A percentile compares a stretch with the other conserved stretches of the same genome.
Evolutionary conservation across 169 alveolate species (phyloP).

Genomic region (Ichthyophthirius multifiliis): DNA sequence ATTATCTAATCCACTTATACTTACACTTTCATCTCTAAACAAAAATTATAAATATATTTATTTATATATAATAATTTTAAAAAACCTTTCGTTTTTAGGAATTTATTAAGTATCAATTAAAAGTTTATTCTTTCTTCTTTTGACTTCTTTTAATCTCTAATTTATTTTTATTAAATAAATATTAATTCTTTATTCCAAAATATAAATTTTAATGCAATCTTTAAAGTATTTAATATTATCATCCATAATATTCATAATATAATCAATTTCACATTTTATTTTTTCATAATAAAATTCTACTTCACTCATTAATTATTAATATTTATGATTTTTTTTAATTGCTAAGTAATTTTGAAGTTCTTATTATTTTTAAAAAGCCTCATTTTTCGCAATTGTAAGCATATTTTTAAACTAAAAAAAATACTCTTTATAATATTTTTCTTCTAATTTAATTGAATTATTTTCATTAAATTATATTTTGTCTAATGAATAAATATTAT

Average conservation of each 20-base stretch:
- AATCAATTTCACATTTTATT: neutral
- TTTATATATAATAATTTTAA: neutral
- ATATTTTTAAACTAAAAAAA: neutral
- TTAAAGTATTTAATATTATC: neutral
- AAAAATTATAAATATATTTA: neutral
- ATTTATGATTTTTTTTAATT: neutral
- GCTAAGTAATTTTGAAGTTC: neutral
- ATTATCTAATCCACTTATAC: neutral
- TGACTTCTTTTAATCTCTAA: neutral
- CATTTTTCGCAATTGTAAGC: neutral
- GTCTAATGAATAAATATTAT: neutral
- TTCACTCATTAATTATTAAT: neutral
- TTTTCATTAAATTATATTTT: neutral
- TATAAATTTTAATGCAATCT: neutral
- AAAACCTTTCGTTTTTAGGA: no score
- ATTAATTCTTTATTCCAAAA: neutral
- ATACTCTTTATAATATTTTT: neutral
- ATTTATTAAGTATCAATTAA: neutral
- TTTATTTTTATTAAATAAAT: neutral
- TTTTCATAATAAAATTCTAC: neutral
- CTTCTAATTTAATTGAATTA: neutral
- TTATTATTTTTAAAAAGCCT: neutral
- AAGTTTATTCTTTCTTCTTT: neutral
- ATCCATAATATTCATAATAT: neutral
- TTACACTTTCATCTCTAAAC: neutral